Evolutionary conservation across 305 asterid species (phyloP), one percentile per base, ranked within the genome.

Genomic region (Fraxinus sp.): DNA sequence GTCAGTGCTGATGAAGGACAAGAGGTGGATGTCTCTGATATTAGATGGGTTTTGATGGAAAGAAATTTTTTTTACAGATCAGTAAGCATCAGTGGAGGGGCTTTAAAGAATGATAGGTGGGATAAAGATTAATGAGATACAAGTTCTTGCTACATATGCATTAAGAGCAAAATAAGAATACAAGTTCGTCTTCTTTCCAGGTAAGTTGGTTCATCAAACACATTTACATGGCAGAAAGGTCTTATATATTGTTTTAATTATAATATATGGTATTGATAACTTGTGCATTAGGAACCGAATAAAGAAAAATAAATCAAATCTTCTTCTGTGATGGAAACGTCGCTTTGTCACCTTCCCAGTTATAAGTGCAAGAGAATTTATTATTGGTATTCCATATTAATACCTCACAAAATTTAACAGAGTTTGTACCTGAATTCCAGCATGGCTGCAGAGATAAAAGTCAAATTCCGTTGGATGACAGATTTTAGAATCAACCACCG

Each of bases 381-480:
- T 78, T 71, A 16, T 18, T 35, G 20, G 26, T 68, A 13, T 68
- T 68, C 37, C 74, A 28, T 26, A 68, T 0, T 35, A 66, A 2
- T 44, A 13, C 9, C 74, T 68, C 74, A 11, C 74, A 28, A 28
- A 16, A 72, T 6, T n/a, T 7, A 35, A 18, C 28, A 7, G 24
- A 14, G 77, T 72, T 79, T 70, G 83, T 85, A 94, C 98, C 98
- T 96, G 98, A 88, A 96, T 93, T 73, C 98, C 99, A 76, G 99
- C 98, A 83, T 96, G 99, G 90, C 99, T 96, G 73, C 99, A 96
- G 13, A 96, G 97, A 83, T 96, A 96, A 81, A 96, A 96, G 89
- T 96, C 99, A 16, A 96, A 96, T 80, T 96, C 99, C 2, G 99
- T 91, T 59, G 99, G 99, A 85, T 96, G 99, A 83, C 99, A 96